Evolutionary conservation across 2,329 filamentous ascomycete genomes (phyloP), one percentile per base, ranked within the genome.

Genomic region (Penicillium sp.): DNA sequence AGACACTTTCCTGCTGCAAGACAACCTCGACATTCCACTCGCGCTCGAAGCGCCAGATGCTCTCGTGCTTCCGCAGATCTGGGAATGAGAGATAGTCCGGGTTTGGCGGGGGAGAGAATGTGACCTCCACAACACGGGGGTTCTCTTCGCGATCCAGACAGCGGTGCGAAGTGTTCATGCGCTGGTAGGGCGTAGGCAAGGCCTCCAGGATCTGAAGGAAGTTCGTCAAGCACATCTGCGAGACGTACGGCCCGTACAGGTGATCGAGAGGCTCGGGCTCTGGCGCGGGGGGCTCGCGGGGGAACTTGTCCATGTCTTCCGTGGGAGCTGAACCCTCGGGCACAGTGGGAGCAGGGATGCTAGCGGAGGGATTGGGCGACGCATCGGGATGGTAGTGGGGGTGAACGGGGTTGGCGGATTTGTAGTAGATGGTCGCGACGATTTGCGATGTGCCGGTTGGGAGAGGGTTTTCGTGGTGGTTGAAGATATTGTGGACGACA

Each of bases 21-120:
- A 89, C 84, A 13, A 93, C 88, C 72, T 95, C 90, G 39, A 94
- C 87, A 67, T 92, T 92, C 90, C 90, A 95, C 71, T 93, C 89
- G 58, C 86, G 83, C 81, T 96, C 90, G 67, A 95, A 95, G 16
- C 86, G 83, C 77, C 89, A 91, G 55, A 96, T 86, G 55, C 86
- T 84, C 75, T 93, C 89, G 71, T 95, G 88, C 67, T 89, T 89
- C 59, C 89, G 83, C 63, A 95, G 77, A 61, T 92, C 88, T 3
- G 81, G 77, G 16, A 93, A 77, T 4, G 77, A 74, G 7, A 81
- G 67, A 46, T 79, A 79, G 11, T 76, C 67, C 1, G 78, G 75
- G 45, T 79, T 75, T 14, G 75, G 76, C 3, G 80, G 76, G 0
- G 81, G 75, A 4, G 78, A 76, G 61, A 83, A 79, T 1, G 75